Percentiles rank a stretch among this genome's conserved stretches.
phyloP scores from a whole-genome alignment of 2,329 filamentous ascomycete species.

The Tricladium varicosporioides region DNA sequence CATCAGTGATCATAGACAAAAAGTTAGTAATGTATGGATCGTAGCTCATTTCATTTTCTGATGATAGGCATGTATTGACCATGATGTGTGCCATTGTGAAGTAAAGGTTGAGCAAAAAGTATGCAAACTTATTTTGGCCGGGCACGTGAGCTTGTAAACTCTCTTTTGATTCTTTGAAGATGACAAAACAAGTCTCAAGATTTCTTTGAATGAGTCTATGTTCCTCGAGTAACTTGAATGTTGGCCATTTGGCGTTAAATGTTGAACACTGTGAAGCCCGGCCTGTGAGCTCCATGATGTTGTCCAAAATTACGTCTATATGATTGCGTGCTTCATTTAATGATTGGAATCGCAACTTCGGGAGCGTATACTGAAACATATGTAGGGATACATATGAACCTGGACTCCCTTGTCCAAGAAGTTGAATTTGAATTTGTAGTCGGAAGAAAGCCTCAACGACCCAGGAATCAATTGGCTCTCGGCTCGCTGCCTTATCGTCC shows the following conservation, averaged over 20 bases:
- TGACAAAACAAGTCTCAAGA: constrained; percentile 40
- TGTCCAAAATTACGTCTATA: too few species aligned
- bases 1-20: constrained; percentile 30
- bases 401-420: constrained; percentile 20
- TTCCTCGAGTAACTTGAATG: too few species aligned
- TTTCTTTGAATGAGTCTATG: background rate
- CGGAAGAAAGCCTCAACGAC: constrained; percentile 42
- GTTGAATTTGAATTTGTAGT: constrained; percentile 31
- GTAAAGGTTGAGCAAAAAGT: background rate
- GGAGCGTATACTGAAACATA: constrained; percentile 7
- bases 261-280: too few species aligned
- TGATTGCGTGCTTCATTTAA: too few species aligned
- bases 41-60: background rate
- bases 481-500: background rate
- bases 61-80: background rate
- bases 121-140: background rate
- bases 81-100: background rate
- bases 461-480: constrained; percentile 39
- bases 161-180: constrained; percentile 23
- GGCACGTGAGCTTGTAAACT: background rate
- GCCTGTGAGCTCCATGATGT: too few species aligned
- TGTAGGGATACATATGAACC: background rate
- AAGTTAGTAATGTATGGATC: background rate
- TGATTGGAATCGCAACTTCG: constrained; percentile 13
- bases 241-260: too few species aligned